phyloP scores from a whole-genome alignment of 495 filamentous ascomycete genomes.

The Aspergillus mulundensis region DNA sequence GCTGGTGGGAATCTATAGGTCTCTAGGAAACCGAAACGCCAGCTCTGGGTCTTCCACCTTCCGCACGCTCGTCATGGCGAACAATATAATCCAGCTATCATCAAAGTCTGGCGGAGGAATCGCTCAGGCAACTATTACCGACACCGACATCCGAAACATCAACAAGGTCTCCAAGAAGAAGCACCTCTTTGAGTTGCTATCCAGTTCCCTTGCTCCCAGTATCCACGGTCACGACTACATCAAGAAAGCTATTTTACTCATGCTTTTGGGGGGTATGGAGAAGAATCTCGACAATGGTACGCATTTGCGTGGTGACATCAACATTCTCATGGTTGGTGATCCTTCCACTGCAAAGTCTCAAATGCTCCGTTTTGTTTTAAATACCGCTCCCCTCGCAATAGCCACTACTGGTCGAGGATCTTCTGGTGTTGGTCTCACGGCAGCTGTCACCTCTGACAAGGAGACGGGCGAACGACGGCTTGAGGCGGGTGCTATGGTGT shows the following conservation, averaged over 20 bases:
- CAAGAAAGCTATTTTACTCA: slow-evolving; percentile 95
- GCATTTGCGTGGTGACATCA: slow-evolving; percentile 97
- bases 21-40: slow-evolving; percentile 90
- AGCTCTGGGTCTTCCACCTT: slow-evolving; percentile 83
- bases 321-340: slow-evolving; percentile 99
- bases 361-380: slow-evolving; percentile 93
- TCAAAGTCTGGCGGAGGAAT: slow-evolving; percentile 95
- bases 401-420: slow-evolving; percentile 96
- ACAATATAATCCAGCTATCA: slow-evolving; percentile 91
- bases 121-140: slow-evolving; percentile 89
- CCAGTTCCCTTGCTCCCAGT: slow-evolving; percentile 95
- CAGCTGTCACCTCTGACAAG: slow-evolving; percentile 93
- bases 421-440: slow-evolving; percentile 96
- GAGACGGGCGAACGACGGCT: slow-evolving; percentile 94
- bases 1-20: slow-evolving; percentile 88
- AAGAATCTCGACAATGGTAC: slow-evolving; percentile 99
- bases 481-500: slow-evolving; percentile 98
- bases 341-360: slow-evolving; percentile 98
- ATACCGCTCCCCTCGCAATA: slow-evolving; percentile 94
- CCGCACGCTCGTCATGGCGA: slow-evolving; percentile 87
- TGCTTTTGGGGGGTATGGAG: slow-evolving; percentile 97
- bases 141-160: slow-evolving; percentile 97
- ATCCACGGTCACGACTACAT: slow-evolving; percentile 98
- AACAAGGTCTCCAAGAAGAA: slow-evolving; percentile 96
- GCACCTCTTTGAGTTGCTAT: slow-evolving; percentile 86